These are phyloP conservation scores for Chaetomium globosum DNA, from an alignment of 2,329 filamentous ascomycete species.

Conservation along the genomic window DNA sequence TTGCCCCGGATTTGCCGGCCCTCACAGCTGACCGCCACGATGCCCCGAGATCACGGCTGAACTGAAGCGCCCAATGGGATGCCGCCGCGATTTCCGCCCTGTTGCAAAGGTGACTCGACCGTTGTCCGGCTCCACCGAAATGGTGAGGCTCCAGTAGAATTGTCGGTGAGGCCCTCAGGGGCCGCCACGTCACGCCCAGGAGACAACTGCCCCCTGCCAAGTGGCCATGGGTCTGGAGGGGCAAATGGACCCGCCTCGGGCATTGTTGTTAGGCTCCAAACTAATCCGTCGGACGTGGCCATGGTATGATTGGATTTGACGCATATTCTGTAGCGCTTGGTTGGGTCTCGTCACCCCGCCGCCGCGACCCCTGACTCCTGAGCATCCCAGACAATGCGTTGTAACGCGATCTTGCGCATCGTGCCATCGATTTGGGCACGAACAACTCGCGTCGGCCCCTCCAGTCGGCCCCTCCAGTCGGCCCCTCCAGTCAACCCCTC, in stretches of 20 bases:
- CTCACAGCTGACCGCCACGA: conserved; percentile 25
- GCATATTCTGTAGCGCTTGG: conserved; percentile 21
- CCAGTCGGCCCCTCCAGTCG: too few species aligned
- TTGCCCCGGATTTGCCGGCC: background rate
- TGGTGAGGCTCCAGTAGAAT: conserved; percentile 23
- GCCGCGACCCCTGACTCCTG: background rate
- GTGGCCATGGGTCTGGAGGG: conserved; percentile 9
- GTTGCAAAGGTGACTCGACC: conserved; percentile 6
- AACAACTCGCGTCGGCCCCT: conserved; percentile 8
- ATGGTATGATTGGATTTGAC: conserved; percentile 18
- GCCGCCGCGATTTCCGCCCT: conserved; percentile 21
- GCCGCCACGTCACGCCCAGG: conserved; percentile 26
- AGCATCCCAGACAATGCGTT: background rate
- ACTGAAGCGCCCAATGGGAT: conserved; percentile 18
- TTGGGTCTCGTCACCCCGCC: conserved; percentile 14
- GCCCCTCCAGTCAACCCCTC: too few species aligned
- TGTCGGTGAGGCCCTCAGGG: conserved; percentile 14
- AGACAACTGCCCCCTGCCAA: conserved; percentile 21
- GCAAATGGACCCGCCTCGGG: conserved; percentile 15
- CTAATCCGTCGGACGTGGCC: conserved; percentile 17
- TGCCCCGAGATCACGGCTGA: conserved; percentile 10
- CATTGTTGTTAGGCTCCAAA: conserved; percentile 28
- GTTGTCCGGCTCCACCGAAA: conserved; percentile 17
- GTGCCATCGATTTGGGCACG: conserved; percentile 12
- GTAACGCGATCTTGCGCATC: conserved; percentile 10